Evolutionary conservation across 2,329 filamentous ascomycete species (phyloP).

Genomic region (Alternaria brassicae): DNA sequence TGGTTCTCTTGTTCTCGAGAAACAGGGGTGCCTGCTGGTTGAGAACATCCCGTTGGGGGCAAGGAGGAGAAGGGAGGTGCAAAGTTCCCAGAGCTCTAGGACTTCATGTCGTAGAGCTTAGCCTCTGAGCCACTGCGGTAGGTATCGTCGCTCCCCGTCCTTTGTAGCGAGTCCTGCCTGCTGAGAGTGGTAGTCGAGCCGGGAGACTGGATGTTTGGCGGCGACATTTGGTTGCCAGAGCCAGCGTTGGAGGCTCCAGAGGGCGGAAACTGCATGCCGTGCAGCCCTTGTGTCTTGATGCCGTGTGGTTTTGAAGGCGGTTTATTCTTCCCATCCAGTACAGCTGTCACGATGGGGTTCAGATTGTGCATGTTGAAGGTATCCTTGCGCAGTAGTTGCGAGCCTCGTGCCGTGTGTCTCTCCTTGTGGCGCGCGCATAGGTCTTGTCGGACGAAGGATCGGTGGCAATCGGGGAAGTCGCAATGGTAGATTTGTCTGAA

Average conservation of each 20-base stretch:
- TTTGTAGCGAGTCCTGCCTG: constrained; percentile 42
- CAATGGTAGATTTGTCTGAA: constrained; percentile 96
- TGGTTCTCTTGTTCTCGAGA: constrained; percentile 45
- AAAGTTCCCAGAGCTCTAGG: constrained; percentile 44
- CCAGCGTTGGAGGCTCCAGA: constrained; percentile 32
- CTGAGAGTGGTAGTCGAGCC: constrained; percentile 38
- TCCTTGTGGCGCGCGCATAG: constrained; percentile 74
- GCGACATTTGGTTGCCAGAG: constrained; percentile 44
- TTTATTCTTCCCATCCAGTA: constrained; percentile 44
- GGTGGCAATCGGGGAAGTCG: constrained; percentile 87
- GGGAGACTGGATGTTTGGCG: constrained; percentile 44
- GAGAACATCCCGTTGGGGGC: constrained; percentile 64
- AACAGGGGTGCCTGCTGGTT: constrained; percentile 46
- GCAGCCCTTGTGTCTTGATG: constrained; percentile 25
- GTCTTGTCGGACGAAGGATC: constrained; percentile 92
- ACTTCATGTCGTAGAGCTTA: constrained; percentile 48
- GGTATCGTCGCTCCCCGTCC: constrained; percentile 47
- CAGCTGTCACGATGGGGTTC: constrained; percentile 52
- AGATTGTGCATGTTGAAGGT: constrained; percentile 63
- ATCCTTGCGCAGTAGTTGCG: constrained; percentile 77
- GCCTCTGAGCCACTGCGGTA: constrained; percentile 41
- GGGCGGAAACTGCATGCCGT: constrained; percentile 43
- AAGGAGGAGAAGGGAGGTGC: constrained; percentile 64
- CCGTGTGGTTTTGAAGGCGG: constrained; percentile 26
- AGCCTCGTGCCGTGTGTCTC: constrained; percentile 67